Base-by-base conservation (phyloP, 148 eudicot genomes). In the Fagopyrum tataricum region DNA sequence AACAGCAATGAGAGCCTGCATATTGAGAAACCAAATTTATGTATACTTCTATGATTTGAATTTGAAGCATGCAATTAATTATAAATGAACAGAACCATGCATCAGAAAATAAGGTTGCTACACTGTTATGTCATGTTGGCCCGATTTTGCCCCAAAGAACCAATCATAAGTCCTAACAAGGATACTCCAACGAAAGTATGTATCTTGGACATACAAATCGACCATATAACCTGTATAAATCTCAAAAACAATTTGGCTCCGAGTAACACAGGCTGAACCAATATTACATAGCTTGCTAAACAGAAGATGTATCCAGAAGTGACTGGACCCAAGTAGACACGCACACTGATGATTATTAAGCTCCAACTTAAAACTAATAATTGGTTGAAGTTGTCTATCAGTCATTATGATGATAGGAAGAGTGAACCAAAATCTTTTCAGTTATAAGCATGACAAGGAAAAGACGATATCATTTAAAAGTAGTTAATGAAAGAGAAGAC, bases 1-100 rank as follows among this genome's bases (percentile, higher is more conserved):
- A 84, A 94, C 82, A 77, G 86, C 87, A 87, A 89, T 84, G 71
- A 94, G 97, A 90, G 91, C 97, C 98, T 94, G 69, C 42, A 88
- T 72, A 78, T 81, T 82, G 79, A 78, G 82, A 76, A 81, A 39
- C 53, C 75, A 76, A 70, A 76, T 80, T 70, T 82, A 79, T 71
- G 24, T 52, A 62, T 18, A 31, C 68, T 62, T 62, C 68, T 62
- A 11, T 31, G 13, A 31, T 18, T 64, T 31, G 43, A 37, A 37
- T 12, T 64, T 64, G 37, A 14, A 64, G 43, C n/a, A 14, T 31
- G 69, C 13, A 64, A 37, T 37, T 31, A 31, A 14, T 4, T 14
- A 31, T 64, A 13, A 39, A 64, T 64, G 69, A 64, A 37, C 9
- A 64, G 43, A 64, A 31, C 6, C 43, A 37, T 13, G 42, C 39